Evolutionary conservation across 805 yeast genomes (phyloP).

Genomic region (Saturnispora mendoncae): DNA sequence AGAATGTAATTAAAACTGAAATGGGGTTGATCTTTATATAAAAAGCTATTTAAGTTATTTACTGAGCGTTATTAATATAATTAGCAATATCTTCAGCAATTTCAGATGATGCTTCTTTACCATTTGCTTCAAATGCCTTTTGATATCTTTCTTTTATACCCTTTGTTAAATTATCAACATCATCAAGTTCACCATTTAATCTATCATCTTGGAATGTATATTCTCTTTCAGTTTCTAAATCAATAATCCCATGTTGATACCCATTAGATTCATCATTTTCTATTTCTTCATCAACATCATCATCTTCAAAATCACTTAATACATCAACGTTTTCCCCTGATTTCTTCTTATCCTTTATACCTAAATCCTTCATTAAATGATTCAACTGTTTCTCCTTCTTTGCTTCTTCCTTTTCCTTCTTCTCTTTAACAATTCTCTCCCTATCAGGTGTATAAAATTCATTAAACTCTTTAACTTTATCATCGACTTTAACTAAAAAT

Average conservation of each 20-base stretch:
- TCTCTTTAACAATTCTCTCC: slow-evolving; percentile 67
- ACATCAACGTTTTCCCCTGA: slow-evolving; percentile 36
- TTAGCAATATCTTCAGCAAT: slow-evolving; percentile 68
- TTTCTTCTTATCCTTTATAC: slow-evolving; percentile 39
- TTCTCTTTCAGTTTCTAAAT: slow-evolving; percentile 45
- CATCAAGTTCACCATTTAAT: slow-evolving; percentile 44
- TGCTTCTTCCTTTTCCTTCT: slow-evolving; percentile 64
- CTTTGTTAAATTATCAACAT: slow-evolving; percentile 40
- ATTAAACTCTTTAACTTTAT: slow-evolving; percentile 80
- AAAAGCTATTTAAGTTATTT: no score
- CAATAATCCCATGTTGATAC: slow-evolving; percentile 37
- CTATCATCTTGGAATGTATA: slow-evolving; percentile 63
- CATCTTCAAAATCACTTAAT: slow-evolving; percentile 37
- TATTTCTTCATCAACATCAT: slow-evolving; percentile 31
- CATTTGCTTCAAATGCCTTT: slow-evolving; percentile 56
- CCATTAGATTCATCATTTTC: slow-evolving; percentile 41
- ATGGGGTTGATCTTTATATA: slow-evolving; percentile 3
- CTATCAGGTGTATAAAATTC: slow-evolving; percentile 78
- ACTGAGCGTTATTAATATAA: slow-evolving; percentile 35
- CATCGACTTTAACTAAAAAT: slow-evolving; percentile 73
- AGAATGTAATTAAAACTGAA: not conserved
- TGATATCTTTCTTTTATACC: slow-evolving; percentile 62
- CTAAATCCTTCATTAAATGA: slow-evolving; percentile 79
- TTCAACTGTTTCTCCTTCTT: slow-evolving; percentile 64
- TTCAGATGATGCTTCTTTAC: slow-evolving; percentile 51